phyloP scores from a whole-genome alignment of 208 protist genomes.

The Wallacemonas sp. region DNA sequence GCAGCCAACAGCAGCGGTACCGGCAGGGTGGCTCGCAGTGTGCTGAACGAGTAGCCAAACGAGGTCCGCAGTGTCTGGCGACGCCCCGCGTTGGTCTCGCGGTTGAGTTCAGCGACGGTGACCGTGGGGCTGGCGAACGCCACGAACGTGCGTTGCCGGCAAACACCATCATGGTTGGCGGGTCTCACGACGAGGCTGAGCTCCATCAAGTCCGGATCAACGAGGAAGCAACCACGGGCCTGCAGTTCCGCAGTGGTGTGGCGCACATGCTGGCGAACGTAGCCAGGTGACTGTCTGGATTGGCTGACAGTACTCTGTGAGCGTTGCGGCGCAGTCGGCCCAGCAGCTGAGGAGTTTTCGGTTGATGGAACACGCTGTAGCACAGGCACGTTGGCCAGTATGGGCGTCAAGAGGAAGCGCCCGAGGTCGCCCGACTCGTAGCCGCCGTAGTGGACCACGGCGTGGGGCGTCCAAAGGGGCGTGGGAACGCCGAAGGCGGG shows the following conservation, averaged over 20 bases:
- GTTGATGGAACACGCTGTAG: background rate
- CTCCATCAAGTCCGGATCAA: slow-evolving; percentile 46
- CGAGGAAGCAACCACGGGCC: slow-evolving; percentile 20
- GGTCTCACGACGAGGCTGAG: slow-evolving; percentile 24
- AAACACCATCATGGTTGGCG: background rate
- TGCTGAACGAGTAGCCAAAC: slow-evolving; percentile 59
- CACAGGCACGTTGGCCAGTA: background rate
- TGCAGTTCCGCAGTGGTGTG: slow-evolving; percentile 5
- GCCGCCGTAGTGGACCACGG: slow-evolving; percentile 62
- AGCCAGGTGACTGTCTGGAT: background rate
- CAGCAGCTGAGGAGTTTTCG: background rate
- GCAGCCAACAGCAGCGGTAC: slow-evolving; percentile 29
- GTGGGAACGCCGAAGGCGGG: background rate
- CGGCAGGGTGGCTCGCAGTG: slow-evolving; percentile 45
- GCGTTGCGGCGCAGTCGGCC: no score
- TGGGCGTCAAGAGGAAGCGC: slow-evolving; percentile 14
- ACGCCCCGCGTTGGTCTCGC: slow-evolving; percentile 18
- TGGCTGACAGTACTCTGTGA: background rate
- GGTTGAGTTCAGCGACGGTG: slow-evolving; percentile 25
- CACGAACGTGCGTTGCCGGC: slow-evolving; percentile 34
- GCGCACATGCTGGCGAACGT: slow-evolving; percentile 16
- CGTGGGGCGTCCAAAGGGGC: slow-evolving; percentile 42
- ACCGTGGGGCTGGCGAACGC: slow-evolving; percentile 41
- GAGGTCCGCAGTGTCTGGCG: slow-evolving; percentile 44
- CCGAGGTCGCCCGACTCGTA: slow-evolving; percentile 51